Percentiles rank a stretch among this genome's conserved stretches.
Conservation (phyloP, 768 basidiomycete genomes). For the Phlebiopsis flavidoalba region DNA sequence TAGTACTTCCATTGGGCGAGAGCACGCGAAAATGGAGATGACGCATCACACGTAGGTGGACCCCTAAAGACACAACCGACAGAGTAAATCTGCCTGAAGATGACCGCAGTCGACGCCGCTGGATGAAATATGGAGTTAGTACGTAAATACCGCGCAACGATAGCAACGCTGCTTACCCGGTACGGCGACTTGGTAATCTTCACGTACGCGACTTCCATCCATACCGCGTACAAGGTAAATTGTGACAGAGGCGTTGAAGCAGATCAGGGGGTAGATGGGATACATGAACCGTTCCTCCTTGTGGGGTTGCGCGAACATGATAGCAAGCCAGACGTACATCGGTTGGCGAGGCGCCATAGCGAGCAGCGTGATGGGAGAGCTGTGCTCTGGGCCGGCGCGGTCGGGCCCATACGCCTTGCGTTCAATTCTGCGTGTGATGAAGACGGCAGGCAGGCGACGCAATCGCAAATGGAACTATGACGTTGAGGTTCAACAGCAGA, state of each 20-base stretch:
- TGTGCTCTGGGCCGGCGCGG: conserved; percentile 46
- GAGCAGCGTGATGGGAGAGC: conserved; percentile 76
- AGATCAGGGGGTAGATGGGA: conserved; percentile 85
- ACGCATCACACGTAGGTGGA: no score
- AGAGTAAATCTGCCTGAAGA: conserved; percentile 79
- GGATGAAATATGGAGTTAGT: background rate
- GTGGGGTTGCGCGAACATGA: conserved; percentile 80
- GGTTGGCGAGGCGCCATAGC: conserved; percentile 78
- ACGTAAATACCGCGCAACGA: background rate
- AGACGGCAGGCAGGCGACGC: conserved; percentile 74
- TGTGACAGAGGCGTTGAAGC: conserved; percentile 91
- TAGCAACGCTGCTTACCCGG: conserved; percentile 45
- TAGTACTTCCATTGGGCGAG: conserved; percentile 86
- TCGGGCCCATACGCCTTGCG: conserved; percentile 69
- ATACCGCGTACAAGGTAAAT: conserved; percentile 82
- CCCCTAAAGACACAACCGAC: conserved; percentile 57
- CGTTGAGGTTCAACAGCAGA: conserved; percentile 91
- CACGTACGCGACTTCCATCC: conserved; percentile 76
- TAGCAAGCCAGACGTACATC: conserved; percentile 84
- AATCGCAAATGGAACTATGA: conserved; percentile 76
- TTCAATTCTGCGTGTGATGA: conserved; percentile 70
- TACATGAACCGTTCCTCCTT: conserved; percentile 99
- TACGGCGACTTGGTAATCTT: conserved; percentile 80
- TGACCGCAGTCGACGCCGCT: conserved; percentile 73
- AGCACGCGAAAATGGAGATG: conserved; percentile 75